phyloP scores from a whole-genome alignment of 2,329 filamentous ascomycete species.

The Tolypocladium capitatum region DNA sequence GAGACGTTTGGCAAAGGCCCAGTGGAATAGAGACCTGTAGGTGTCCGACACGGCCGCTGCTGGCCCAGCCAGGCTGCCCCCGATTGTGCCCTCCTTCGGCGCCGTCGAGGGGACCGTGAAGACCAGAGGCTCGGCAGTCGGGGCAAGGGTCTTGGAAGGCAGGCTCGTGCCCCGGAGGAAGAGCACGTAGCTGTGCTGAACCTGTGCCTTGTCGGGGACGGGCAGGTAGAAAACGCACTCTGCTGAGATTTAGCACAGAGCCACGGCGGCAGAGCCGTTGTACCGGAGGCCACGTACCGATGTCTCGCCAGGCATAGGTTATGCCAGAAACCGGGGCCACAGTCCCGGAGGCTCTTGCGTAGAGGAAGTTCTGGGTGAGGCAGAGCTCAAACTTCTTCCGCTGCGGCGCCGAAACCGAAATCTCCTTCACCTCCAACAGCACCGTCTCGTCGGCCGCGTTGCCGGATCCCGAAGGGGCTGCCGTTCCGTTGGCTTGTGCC shows the following conservation, averaged over 20 bases:
- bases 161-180: constrained; percentile 44
- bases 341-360: constrained; percentile 39
- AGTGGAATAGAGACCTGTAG: constrained; percentile 46
- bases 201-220: constrained; percentile 50
- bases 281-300: constrained; percentile 31
- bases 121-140: constrained; percentile 43
- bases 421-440: constrained; percentile 49
- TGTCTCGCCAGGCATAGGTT: constrained; percentile 46
- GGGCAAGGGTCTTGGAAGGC: constrained; percentile 29
- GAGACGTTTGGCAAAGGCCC: constrained; percentile 42
- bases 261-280: neutral
- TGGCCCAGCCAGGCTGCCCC: constrained; percentile 32
- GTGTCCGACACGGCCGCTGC: constrained; percentile 44
- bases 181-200: constrained; percentile 53
- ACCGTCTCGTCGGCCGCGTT: constrained; percentile 36
- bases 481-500: constrained; percentile 13
- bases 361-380: constrained; percentile 46
- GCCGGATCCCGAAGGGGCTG: neutral
- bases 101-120: constrained; percentile 48
- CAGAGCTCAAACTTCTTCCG: constrained; percentile 56
- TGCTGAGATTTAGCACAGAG: constrained; percentile 15
- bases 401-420: constrained; percentile 53
- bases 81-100: constrained; percentile 46
- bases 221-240: constrained; percentile 52
- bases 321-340: constrained; percentile 38